Evolutionary conservation across 2,329 filamentous ascomycete genomes (phyloP).

Genomic region (Aspergillus aculeatus): DNA sequence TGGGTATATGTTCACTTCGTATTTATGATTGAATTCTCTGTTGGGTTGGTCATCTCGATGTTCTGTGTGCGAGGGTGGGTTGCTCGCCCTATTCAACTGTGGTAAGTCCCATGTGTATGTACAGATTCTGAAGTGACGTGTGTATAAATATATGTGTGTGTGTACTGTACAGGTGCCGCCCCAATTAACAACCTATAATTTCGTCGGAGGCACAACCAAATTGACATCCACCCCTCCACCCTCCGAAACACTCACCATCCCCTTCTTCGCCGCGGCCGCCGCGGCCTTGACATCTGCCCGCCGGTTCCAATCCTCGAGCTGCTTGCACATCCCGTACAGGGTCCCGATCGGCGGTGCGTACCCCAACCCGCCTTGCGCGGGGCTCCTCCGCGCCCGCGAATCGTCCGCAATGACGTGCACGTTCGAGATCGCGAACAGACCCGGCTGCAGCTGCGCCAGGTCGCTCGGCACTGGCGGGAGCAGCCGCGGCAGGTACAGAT

Average conservation of each 20-base stretch:
- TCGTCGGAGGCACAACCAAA: conserved; percentile 18
- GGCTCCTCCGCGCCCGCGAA: conserved; percentile 24
- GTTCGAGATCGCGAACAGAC: conserved; percentile 32
- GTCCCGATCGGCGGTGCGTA: conserved; percentile 33
- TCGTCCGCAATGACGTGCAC: conserved; percentile 32
- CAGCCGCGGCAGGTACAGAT: conserved; percentile 26
- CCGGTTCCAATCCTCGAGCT: conserved; percentile 36
- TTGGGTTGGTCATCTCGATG: too few relatives aligned
- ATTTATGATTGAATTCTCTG: too few relatives aligned
- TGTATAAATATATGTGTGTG: too few relatives aligned
- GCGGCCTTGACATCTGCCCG: conserved; percentile 17
- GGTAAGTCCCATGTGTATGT: too few relatives aligned
- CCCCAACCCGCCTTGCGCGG: conserved; percentile 32
- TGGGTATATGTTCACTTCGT: too few relatives aligned
- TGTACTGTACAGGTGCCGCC: too few relatives aligned
- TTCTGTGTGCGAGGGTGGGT: too few relatives aligned
- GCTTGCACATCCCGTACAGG: conserved; percentile 34
- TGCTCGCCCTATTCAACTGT: too few relatives aligned
- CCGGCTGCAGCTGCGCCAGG: conserved; percentile 32
- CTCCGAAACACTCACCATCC: conserved; percentile 14
- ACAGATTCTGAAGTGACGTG: too few relatives aligned
- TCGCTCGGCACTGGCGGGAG: conserved; percentile 26
- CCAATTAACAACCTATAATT: conserved; percentile 6
- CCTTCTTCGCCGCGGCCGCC: conserved; percentile 14
- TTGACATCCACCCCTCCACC: conserved; percentile 19